Conservation (phyloP, 2,329 filamentous ascomycete genomes). For the Rachicladosporium sp. region DNA sequence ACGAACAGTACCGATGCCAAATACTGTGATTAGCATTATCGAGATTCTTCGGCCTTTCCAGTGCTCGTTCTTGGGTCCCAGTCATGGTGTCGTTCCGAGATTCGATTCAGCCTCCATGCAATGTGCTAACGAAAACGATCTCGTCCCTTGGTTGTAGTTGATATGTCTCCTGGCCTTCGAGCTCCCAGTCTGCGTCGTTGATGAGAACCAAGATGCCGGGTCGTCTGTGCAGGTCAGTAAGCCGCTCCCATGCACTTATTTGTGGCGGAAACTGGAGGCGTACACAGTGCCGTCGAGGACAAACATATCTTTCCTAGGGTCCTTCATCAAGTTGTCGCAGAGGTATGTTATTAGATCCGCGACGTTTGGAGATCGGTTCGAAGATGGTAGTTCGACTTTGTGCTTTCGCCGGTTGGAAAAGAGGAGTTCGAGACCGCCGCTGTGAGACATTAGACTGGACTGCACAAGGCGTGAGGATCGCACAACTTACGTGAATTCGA, state of each 20-base stretch:
- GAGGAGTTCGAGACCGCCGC: conserved; percentile 87
- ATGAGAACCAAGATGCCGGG: conserved; percentile 93
- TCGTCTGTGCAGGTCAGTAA: conserved; percentile 46
- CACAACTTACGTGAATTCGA: not conserved
- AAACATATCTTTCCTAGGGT: conserved; percentile 76
- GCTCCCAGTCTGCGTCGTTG: conserved; percentile 96
- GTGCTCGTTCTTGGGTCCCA: too few species aligned
- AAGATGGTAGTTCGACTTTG: conserved; percentile 53
- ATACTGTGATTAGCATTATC: too few species aligned
- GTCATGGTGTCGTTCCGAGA: too few species aligned
- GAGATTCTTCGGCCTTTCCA: too few species aligned
- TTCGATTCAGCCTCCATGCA: conserved; percentile 66
- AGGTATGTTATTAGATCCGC: conserved; percentile 67
- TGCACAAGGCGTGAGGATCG: not conserved
- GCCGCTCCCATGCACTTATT: not conserved
- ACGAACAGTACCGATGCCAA: too few species aligned
- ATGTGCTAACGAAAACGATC: conserved; percentile 88
- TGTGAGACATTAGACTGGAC: conserved; percentile 10
- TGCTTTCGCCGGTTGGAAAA: conserved; percentile 75
- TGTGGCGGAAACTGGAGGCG: conserved; percentile 28
- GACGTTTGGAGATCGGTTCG: conserved; percentile 52
- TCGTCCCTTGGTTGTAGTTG: conserved; percentile 71
- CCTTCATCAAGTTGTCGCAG: conserved; percentile 71
- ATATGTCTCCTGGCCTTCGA: conserved; percentile 88
- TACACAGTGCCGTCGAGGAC: conserved; percentile 81